These are phyloP conservation scores for Ophiocordyceps unilateralis DNA, from an alignment of 2,329 filamentous ascomycete species.

Conservation along the genomic window DNA sequence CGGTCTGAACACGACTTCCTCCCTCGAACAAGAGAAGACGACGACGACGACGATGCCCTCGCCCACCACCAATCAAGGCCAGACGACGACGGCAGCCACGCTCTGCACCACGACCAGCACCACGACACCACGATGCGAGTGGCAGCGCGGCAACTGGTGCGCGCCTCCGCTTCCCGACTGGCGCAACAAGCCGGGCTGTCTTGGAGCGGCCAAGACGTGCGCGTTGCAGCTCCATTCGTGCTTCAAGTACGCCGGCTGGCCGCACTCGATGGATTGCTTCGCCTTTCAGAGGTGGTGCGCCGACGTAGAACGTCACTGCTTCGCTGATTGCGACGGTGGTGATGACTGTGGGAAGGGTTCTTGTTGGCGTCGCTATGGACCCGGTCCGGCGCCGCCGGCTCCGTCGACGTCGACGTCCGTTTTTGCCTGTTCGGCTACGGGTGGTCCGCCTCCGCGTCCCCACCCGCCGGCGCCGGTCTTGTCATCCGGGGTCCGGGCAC, in stretches of 20 bases:
- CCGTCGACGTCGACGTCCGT: slow-evolving; percentile 17
- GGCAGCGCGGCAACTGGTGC: slow-evolving; percentile 37
- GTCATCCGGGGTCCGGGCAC: not conserved
- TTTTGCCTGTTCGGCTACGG: slow-evolving; percentile 12
- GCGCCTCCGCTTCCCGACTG: slow-evolving; percentile 30
- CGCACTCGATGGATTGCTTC: slow-evolving; percentile 30
- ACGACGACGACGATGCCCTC: slow-evolving; percentile 4
- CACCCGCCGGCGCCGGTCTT: not conserved
- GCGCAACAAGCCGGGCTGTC: slow-evolving; percentile 23
- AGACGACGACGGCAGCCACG: slow-evolving; percentile 4
- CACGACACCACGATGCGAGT: slow-evolving; percentile 32
- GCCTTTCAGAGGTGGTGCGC: slow-evolving; percentile 32
- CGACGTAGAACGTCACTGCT: slow-evolving; percentile 27
- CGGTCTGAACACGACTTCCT: not conserved
- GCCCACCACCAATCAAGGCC: too few relatives aligned
- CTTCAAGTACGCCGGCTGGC: slow-evolving; percentile 33
- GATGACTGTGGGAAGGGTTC: slow-evolving; percentile 21
- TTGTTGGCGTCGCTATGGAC: slow-evolving; percentile 24
- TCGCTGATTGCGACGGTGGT: slow-evolving; percentile 13
- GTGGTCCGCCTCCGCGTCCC: not conserved
- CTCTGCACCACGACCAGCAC: slow-evolving; percentile 30
- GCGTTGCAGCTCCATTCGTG: slow-evolving; percentile 30
- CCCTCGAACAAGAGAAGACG: not conserved
- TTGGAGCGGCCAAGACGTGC: slow-evolving; percentile 24
- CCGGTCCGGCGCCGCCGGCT: slow-evolving; percentile 4